These are phyloP conservation scores for Viola odorata DNA, from an alignment of 345 rosid genomes.

Conservation along the genomic window DNA sequence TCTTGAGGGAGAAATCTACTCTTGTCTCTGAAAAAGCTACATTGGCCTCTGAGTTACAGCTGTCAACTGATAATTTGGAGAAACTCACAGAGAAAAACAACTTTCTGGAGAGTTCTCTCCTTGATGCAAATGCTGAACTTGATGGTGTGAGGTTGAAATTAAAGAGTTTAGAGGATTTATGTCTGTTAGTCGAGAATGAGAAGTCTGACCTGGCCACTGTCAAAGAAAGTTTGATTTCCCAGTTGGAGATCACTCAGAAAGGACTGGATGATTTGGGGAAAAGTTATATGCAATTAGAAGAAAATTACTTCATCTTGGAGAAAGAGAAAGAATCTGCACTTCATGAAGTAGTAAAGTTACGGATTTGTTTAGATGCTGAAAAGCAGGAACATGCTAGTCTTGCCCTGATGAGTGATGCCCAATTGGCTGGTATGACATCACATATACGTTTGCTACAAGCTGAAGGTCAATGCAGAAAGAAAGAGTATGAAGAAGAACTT, in stretches of 20 bases:
- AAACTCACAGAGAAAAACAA: slow-evolving; percentile 58
- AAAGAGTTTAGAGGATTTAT: slow-evolving; percentile 61
- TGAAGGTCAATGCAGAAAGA: slow-evolving; percentile 47
- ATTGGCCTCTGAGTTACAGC: slow-evolving; percentile 51
- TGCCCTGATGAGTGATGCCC: slow-evolving; percentile 37
- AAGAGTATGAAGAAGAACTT: slow-evolving; percentile 59
- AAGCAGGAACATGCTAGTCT: slow-evolving; percentile 47
- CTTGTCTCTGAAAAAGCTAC: slow-evolving; percentile 59
- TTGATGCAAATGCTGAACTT: slow-evolving; percentile 67
- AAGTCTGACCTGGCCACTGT: slow-evolving; percentile 45
- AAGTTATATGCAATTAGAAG: slow-evolving; percentile 42
- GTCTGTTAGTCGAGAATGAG: slow-evolving; percentile 51
- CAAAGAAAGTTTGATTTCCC: slow-evolving; percentile 50
- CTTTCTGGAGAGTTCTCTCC: slow-evolving; percentile 65
- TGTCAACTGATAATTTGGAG: slow-evolving; percentile 42
- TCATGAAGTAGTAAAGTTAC: slow-evolving; percentile 47
- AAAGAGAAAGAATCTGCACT: slow-evolving; percentile 52
- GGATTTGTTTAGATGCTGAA: slow-evolving; percentile 41
- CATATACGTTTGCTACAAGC: slow-evolving; percentile 49
- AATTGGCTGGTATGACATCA: slow-evolving; percentile 47
- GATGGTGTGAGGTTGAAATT: slow-evolving; percentile 48
- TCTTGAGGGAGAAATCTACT: slow-evolving; percentile 54
- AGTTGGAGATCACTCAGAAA: slow-evolving; percentile 43
- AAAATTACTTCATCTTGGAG: slow-evolving; percentile 40
- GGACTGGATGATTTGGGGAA: slow-evolving; percentile 51